A percentile compares a stretch with the other conserved stretches of the same genome.
These are phyloP conservation scores for Leucocoprinus leucothites DNA, from an alignment of 768 basidiomycete species.

Conservation along the genomic window DNA sequence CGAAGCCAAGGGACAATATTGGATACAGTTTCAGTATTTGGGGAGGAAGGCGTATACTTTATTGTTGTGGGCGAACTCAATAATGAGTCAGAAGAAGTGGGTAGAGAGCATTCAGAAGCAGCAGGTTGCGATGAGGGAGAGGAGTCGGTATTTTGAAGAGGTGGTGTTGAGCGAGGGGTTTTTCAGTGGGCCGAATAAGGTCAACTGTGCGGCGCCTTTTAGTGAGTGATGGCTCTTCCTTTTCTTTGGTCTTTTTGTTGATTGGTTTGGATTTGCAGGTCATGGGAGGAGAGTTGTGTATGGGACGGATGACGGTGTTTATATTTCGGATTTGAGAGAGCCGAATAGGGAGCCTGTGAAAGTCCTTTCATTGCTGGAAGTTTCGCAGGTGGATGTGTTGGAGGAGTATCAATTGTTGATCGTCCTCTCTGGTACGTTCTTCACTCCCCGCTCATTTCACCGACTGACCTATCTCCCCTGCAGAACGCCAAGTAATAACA, in stretches of 20 bases:
- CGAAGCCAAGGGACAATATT: constrained; percentile 78
- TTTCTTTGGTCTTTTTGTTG: constrained; percentile 4
- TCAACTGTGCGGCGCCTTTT: constrained; percentile 87
- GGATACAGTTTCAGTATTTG: constrained; percentile 91
- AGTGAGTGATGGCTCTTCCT: constrained; percentile 54
- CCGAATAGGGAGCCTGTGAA: constrained; percentile 79
- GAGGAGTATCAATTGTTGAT: constrained; percentile 95
- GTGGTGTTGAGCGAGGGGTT: constrained; percentile 83
- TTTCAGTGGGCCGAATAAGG: constrained; percentile 80
- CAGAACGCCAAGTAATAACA: constrained; percentile 94
- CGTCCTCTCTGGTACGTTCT: constrained; percentile 82
- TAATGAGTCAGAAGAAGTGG: constrained; percentile 89
- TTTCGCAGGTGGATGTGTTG: constrained; percentile 92
- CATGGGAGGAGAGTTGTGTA: constrained; percentile 85
- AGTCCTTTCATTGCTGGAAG: constrained; percentile 85
- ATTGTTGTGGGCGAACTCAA: constrained; percentile 87
- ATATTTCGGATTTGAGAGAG: constrained; percentile 84
- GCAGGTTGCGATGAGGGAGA: constrained; percentile 79
- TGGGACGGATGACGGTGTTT: constrained; percentile 97
- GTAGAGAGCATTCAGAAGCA: constrained; percentile 88
- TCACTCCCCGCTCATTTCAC: not conserved
- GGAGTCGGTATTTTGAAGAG: constrained; percentile 86
- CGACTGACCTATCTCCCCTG: not conserved
- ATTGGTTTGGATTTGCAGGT: constrained; percentile 39
- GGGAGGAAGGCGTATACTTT: constrained; percentile 91